Conservation (phyloP, 768 basidiomycete species). For the Rhodotorula toruloides region DNA sequence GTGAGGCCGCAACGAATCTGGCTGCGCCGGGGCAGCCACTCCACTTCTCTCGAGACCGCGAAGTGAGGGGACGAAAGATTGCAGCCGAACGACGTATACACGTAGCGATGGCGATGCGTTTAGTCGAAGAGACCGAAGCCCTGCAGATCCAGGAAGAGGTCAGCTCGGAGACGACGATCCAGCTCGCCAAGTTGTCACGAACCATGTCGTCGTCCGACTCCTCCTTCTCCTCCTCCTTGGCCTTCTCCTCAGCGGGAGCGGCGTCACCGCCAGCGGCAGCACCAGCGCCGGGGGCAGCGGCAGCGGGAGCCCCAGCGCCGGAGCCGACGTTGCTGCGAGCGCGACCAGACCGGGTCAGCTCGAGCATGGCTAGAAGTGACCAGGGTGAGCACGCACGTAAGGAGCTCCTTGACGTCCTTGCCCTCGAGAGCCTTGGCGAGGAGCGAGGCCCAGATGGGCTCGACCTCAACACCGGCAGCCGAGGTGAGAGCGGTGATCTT, state of each 20-base stretch:
- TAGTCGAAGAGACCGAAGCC: slow-evolving; percentile 34
- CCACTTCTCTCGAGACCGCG: too few species aligned
- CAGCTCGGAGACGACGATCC: neutral
- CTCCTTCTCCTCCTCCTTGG: slow-evolving; percentile 66
- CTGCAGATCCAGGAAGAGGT: neutral
- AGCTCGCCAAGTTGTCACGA: neutral
- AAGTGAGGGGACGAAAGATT: too few species aligned
- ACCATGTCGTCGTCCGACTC: slow-evolving; percentile 24
- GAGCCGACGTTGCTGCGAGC: slow-evolving; percentile 67
- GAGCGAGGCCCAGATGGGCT: slow-evolving; percentile 95
- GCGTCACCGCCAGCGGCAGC: slow-evolving; percentile 58
- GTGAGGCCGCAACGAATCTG: too few species aligned
- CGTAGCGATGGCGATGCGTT: too few species aligned
- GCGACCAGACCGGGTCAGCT: neutral
- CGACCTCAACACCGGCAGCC: slow-evolving; percentile 78
- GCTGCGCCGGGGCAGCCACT: too few species aligned
- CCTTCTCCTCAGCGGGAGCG: slow-evolving; percentile 63
- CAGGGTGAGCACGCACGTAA: slow-evolving; percentile 51
- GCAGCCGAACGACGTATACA: too few species aligned
- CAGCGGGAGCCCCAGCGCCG: slow-evolving; percentile 79
- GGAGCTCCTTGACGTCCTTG: slow-evolving; percentile 91
- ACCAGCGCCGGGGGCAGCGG: slow-evolving; percentile 54
- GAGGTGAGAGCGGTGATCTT: slow-evolving; percentile 79
- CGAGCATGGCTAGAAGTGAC: neutral
- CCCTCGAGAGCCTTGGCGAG: slow-evolving; percentile 97